These are phyloP conservation scores for Suhomyces sp. DNA, from an alignment of 805 yeast genomes.

Conservation along the genomic window DNA sequence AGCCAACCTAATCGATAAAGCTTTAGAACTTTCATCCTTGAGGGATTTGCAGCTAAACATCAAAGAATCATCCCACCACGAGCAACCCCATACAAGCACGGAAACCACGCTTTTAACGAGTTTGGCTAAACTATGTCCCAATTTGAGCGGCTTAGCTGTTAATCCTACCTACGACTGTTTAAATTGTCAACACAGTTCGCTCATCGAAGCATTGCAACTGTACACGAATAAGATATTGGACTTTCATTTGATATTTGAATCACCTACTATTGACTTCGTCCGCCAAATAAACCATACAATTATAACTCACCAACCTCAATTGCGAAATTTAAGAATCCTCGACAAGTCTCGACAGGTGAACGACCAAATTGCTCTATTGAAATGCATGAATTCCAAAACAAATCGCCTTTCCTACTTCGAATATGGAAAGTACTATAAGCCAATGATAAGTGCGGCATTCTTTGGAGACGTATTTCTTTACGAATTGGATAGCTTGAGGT, in stretches of 20 bases:
- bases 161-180: slow-evolving; percentile 22
- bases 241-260: slow-evolving; percentile 14
- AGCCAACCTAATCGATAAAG: slow-evolving; percentile 7
- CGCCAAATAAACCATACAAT: slow-evolving; percentile 9
- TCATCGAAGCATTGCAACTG: slow-evolving; percentile 4
- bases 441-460: not conserved
- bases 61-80: slow-evolving; percentile 21
- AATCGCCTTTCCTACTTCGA: slow-evolving; percentile 10
- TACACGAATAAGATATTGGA: slow-evolving; percentile 9
- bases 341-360: slow-evolving; percentile 16
- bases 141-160: slow-evolving; percentile 8
- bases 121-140: slow-evolving; percentile 10
- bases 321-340: slow-evolving; percentile 11
- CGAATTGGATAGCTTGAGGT: slow-evolving; percentile 2
- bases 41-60: slow-evolving; percentile 13
- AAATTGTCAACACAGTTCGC: slow-evolving; percentile 15
- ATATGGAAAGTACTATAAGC: slow-evolving; percentile 11
- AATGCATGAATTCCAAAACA: slow-evolving; percentile 10
- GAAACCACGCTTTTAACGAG: slow-evolving; percentile 10
- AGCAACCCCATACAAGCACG: slow-evolving; percentile 13
- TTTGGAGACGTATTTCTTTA: slow-evolving; percentile 6
- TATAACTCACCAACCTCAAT: slow-evolving; percentile 8
- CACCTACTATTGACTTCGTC: slow-evolving; percentile 9
- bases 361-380: slow-evolving; percentile 14
- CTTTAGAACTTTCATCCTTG: slow-evolving; percentile 14